Evolutionary conservation across 2,329 filamentous ascomycete genomes (phyloP), one percentile per base, ranked within the genome.

Genomic region (Aspergillus sp.): DNA sequence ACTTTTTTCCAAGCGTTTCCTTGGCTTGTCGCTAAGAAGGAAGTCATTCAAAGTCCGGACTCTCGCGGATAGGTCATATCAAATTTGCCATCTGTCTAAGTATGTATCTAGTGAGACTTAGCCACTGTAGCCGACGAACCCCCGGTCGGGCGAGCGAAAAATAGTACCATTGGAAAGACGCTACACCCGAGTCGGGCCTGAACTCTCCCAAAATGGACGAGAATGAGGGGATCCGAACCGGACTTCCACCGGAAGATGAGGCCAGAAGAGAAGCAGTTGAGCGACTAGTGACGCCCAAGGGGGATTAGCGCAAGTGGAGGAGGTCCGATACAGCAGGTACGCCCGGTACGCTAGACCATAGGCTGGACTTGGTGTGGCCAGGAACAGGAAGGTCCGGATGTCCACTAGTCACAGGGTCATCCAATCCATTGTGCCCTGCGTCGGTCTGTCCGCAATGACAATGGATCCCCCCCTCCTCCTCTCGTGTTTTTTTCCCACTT

Each of bases 151-250:
- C 17, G 41, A 10, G 41, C 17, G 41, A 21, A 44, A 44, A 44
- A 21, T 42, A 17, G 39, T 10, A 42, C 41, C 10, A 42, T 15
- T 15, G 44, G 44, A n/a, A 15, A n/a, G 23, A 50, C 47, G 47
- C 47, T 50, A 50, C 47, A 23, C 23, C 23, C 23, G 25, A 50
- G 47, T 27, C 10, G 25, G 47, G 47, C 27, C 47, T 30, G 27
- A 30, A 27, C 15, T 23, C 44, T 25, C 44, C 44, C 15, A 30
- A 27, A 23, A 10, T n/a, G 44, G 44, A 25, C 15, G 44, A n/a
- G 23, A 25, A 25, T 47, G 21, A 50, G 19, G 36, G 52, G 23
- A 48, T 52, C 52, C 52, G 58, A 53, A 57, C 52, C 53, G 58
- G 53, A 36, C 58, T 56, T 52, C 52, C 55, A 52, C 53, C 58